Conservation (phyloP, 2,329 filamentous ascomycete species). For the Phialophora expanda region DNA sequence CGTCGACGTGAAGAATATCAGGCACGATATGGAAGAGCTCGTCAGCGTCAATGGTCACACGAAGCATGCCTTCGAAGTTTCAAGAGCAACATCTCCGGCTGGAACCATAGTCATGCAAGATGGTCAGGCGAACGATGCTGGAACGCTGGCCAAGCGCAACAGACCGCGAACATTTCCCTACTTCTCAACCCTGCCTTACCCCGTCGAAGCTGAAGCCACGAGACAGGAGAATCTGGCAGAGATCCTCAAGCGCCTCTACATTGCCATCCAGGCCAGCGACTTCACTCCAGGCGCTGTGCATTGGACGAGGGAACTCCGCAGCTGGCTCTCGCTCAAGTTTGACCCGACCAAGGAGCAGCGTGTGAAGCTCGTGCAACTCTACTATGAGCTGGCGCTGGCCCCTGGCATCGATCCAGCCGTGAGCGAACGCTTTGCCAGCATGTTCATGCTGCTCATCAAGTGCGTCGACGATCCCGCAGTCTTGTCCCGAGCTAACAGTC, state of each 20-base stretch:
- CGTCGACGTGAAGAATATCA: slow-evolving; percentile 30
- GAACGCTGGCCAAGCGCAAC: slow-evolving; percentile 68
- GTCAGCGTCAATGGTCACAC: slow-evolving; percentile 23
- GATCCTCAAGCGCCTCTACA: slow-evolving; percentile 92
- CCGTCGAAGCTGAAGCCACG: slow-evolving; percentile 78
- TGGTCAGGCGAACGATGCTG: slow-evolving; percentile 54
- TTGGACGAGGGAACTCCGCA: slow-evolving; percentile 94
- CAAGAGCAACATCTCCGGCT: slow-evolving; percentile 84
- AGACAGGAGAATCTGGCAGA: slow-evolving; percentile 79
- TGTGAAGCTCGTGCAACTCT: slow-evolving; percentile 83
- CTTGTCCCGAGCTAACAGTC: slow-evolving; percentile 39
- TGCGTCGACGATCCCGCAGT: slow-evolving; percentile 51
- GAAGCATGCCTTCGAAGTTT: slow-evolving; percentile 61
- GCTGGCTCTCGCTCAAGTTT: slow-evolving; percentile 96
- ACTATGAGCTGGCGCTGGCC: slow-evolving; percentile 90
- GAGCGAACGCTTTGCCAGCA: slow-evolving; percentile 89
- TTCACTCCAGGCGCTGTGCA: slow-evolving; percentile 92
- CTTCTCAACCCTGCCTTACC: slow-evolving; percentile 85
- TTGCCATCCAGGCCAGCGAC: slow-evolving; percentile 88
- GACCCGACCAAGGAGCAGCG: slow-evolving; percentile 86
- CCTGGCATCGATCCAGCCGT: slow-evolving; percentile 83
- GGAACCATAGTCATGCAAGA: slow-evolving; percentile 55
- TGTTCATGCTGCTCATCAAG: slow-evolving; percentile 97
- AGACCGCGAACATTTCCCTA: slow-evolving; percentile 90
- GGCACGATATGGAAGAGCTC: slow-evolving; percentile 30